Evolutionary conservation across 225 moss, liverwort and hornwort species (phyloP), one percentile per base, ranked within the genome.

Genomic region (Polytrichum formosum): DNA sequence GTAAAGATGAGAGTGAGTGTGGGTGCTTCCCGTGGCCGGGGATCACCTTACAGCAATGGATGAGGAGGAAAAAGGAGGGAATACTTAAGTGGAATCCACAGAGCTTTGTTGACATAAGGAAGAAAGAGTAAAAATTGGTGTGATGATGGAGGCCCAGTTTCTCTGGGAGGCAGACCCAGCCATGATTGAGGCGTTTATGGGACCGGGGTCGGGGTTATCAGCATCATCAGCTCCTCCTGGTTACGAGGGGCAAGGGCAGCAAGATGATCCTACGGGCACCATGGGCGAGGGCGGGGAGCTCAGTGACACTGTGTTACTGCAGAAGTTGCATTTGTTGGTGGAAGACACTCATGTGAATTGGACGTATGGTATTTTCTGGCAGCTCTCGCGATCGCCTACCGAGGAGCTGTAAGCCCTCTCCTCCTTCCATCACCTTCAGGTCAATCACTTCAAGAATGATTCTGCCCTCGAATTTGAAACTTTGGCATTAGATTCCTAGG

Each of bases 341-440:
- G 87, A 90, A 56, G 84, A 81, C 6, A 70, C 90, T 1, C 54
- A 64, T 9, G 78, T 73, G 66, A 65, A 88, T 81, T 90, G 90
- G 90, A 90, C 88, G 13, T 90, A 90, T 55, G 85, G 80, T 7
- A 90, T 90, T 63, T 90, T 87, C 53, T 90, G 90, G 90, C 87
- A 90, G 61, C 78, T 79, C 26, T 87, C 88, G 33, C 65, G 58
- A 16, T 73, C 79, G 19, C 33, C 81, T 28, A 64, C 71, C 23
- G 85, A 82, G 7, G 90, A 85, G 37, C 58, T 75, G 90, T 87
- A 79, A 76, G 90, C 79, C 5, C 10, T 30, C 65, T 35, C 65
- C 65, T 30, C 35, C 35, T 65, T 35, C 35, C 35, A 35, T 35
- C 35, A 35, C 35, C 35, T 9, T 63, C 26, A 63, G 26, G 46